Conservation (phyloP, 1,139 yeast genomes). For the Magnusiomyces tetraspermus region DNA sequence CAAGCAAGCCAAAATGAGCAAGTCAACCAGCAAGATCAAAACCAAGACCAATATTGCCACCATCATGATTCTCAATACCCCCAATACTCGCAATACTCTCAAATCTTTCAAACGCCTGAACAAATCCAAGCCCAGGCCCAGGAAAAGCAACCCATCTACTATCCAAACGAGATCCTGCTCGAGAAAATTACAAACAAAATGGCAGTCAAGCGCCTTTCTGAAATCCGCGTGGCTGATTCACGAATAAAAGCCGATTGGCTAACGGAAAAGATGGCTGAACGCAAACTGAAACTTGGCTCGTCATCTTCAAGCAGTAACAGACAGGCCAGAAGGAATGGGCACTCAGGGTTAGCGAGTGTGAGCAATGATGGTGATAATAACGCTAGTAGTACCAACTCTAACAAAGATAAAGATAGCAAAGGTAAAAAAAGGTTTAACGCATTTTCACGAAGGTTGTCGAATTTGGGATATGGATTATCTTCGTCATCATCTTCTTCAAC, state of each 20-base stretch:
- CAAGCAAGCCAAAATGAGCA: no score
- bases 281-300: neutral
- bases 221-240: neutral
- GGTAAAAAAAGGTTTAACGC: neutral
- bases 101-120: no score
- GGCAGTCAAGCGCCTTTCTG: conserved; percentile 14
- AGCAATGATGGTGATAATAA: neutral
- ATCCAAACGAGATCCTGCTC: conserved; percentile 28
- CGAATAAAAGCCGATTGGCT: neutral
- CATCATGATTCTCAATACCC: no score
- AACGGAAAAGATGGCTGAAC: neutral
- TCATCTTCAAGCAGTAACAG: neutral
- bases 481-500: neutral
- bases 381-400: neutral
- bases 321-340: no score
- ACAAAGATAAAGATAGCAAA: neutral
- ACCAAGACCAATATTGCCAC: no score
- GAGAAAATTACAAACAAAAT: conserved; percentile 23
- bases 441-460: neutral
- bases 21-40: no score
- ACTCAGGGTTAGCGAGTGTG: no score
- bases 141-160: neutral
- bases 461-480: no score
- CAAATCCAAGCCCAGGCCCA: no score
- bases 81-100: no score